Conservation (phyloP, 441 rosid species). For the Iberis amara region DNA sequence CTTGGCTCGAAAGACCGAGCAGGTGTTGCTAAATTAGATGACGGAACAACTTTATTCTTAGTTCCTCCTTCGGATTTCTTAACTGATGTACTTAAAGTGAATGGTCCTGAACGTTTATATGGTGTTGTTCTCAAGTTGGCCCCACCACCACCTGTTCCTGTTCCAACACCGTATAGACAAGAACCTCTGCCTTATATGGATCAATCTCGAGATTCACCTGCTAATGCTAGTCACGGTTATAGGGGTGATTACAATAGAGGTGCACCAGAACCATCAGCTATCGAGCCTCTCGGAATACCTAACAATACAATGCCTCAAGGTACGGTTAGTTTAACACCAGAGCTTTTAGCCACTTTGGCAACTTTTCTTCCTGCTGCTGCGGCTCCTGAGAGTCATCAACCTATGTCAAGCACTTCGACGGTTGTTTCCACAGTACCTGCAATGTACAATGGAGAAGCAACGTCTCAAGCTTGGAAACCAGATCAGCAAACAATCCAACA, state of each 20-base stretch:
- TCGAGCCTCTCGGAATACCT: conserved; percentile 33
- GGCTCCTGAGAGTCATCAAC: conserved; percentile 40
- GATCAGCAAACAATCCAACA: conserved; percentile 44
- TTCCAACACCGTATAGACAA: conserved; percentile 31
- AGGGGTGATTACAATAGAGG: conserved; percentile 46
- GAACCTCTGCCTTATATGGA: conserved; percentile 40
- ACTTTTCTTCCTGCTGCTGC: conserved; percentile 59
- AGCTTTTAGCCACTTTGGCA: conserved; percentile 73
- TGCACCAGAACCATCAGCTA: conserved; percentile 37
- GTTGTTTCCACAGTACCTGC: not conserved
- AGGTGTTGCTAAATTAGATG: conserved; percentile 91
- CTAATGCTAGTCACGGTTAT: conserved; percentile 38
- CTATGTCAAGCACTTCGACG: not conserved
- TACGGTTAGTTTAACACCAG: conserved; percentile 70
- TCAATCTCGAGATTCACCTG: conserved; percentile 36
- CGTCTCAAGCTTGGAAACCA: conserved; percentile 50
- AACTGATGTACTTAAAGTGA: conserved; percentile 65
- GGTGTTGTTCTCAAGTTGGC: conserved; percentile 90
- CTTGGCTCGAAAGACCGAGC: conserved; percentile 90
- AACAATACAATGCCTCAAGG: conserved; percentile 43
- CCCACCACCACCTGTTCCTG: conserved; percentile 48
- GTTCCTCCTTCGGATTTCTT: conserved; percentile 95
- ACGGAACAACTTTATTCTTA: conserved; percentile 81
- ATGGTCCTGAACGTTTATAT: conserved; percentile 85
- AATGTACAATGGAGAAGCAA: conserved; percentile 34